A percentile compares a stretch with the other conserved stretches of the same genome.
phyloP scores from a whole-genome alignment of 2,329 filamentous ascomycete species.

The Cylindrodendrum hubeiense region DNA sequence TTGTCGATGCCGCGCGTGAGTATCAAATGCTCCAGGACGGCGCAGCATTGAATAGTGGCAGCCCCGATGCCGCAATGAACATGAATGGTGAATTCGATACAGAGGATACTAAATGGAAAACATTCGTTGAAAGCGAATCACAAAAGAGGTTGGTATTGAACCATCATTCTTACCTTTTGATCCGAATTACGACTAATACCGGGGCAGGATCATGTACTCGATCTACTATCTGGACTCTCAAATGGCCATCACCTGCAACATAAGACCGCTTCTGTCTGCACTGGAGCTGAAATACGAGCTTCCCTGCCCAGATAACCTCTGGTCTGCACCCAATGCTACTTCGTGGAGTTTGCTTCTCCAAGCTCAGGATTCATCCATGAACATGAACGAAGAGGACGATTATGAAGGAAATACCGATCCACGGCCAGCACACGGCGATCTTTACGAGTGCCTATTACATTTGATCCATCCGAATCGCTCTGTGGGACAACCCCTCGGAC shows the following conservation, averaged over 20 bases:
- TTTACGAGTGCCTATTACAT: slow-evolving; percentile 25
- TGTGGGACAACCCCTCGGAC: slow-evolving; percentile 17
- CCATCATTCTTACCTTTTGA: too few species aligned
- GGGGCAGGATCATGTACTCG: slow-evolving; percentile 16
- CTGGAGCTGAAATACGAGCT: slow-evolving; percentile 26
- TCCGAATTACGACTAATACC: not conserved
- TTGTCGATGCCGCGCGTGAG: slow-evolving; percentile 17
- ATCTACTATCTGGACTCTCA: slow-evolving; percentile 26
- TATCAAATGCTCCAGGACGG: slow-evolving; percentile 25
- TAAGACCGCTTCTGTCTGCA: slow-evolving; percentile 21
- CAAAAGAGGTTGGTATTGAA: slow-evolving; percentile 13
- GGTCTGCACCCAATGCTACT: slow-evolving; percentile 17
- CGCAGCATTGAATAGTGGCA: slow-evolving; percentile 10
- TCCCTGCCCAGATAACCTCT: slow-evolving; percentile 24
- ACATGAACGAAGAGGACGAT: slow-evolving; percentile 29
- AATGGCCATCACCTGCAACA: slow-evolving; percentile 21
- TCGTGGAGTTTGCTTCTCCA: slow-evolving; percentile 21
- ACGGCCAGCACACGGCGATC: slow-evolving; percentile 22
- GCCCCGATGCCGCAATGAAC: slow-evolving; percentile 11
- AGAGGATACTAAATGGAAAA: slow-evolving; percentile 20
- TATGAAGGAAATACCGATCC: slow-evolving; percentile 24
- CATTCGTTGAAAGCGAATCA: slow-evolving; percentile 21
- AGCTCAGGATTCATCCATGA: slow-evolving; percentile 20
- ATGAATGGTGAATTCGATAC: not conserved
- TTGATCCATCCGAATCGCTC: slow-evolving; percentile 19